phyloP scores from a whole-genome alignment of 306 rosid genomes.

The Quercus wislizeni region DNA sequence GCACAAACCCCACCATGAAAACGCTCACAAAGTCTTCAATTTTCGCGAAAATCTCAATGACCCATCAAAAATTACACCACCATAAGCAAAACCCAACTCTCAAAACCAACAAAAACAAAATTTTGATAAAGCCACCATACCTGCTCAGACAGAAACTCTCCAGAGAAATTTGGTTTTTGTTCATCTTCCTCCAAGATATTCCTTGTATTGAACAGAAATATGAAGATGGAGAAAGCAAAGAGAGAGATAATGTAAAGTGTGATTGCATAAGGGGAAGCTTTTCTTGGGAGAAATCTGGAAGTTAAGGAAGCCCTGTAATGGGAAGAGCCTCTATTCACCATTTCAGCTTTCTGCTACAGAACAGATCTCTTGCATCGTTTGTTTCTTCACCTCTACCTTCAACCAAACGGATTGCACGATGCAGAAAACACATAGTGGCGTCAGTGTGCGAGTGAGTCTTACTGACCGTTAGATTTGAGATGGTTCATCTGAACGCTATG shows the following conservation, averaged over 20 bases:
- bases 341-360: conserved; percentile 20
- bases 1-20: not conserved
- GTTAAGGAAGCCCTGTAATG: conserved; percentile 21
- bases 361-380: conserved; percentile 7
- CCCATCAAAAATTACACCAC: conserved; percentile 2
- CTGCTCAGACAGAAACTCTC: conserved; percentile 36
- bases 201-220: conserved; percentile 54
- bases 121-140: conserved; percentile 20
- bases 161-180: conserved; percentile 16
- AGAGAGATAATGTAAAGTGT: conserved; percentile 46
- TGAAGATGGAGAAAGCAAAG: conserved; percentile 50
- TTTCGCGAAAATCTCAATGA: not conserved
- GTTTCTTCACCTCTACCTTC: not conserved
- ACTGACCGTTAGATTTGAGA: no score
- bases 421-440: not conserved
- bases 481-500: no score
- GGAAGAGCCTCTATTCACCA: conserved; percentile 53
- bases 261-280: conserved; percentile 31
- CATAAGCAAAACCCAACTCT: not conserved
- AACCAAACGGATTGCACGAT: not conserved
- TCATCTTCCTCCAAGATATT: conserved; percentile 41
- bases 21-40: not conserved
- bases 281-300: conserved; percentile 40
- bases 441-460: not conserved
- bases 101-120: not conserved